phyloP scores from a whole-genome alignment of 257 asterid genomes.

The Solanum microdontum region DNA sequence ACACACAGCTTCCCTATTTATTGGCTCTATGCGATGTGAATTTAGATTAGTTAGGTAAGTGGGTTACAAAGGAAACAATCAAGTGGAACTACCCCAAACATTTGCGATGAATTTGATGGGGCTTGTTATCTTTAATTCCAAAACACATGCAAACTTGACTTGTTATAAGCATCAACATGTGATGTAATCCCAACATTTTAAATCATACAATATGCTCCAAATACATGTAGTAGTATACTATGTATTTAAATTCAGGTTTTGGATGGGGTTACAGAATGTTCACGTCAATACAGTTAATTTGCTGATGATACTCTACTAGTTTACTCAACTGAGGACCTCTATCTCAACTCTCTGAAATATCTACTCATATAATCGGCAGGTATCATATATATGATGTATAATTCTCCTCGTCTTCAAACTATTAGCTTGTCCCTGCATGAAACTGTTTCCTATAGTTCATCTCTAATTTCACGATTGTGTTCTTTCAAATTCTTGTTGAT shows the following conservation, averaged over 20 bases:
- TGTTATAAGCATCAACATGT: not conserved
- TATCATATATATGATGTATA: not conserved
- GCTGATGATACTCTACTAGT: not conserved
- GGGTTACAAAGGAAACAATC: not conserved
- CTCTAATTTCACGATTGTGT: slow-evolving; percentile 37
- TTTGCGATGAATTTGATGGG: accelerated
- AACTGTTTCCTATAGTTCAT: slow-evolving; percentile 49
- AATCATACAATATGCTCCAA: not conserved
- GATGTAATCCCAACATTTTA: not conserved
- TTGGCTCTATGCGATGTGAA: not conserved
- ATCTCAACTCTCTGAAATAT: not conserved
- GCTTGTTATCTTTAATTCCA: not conserved
- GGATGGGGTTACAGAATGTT: not conserved
- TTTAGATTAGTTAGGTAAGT: not conserved
- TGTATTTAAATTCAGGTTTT: not conserved
- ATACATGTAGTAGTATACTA: not conserved
- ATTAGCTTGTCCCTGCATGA: not conserved
- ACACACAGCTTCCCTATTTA: not conserved
- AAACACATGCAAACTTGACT: not conserved
- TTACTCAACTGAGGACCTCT: not conserved
- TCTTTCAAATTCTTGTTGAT: slow-evolving; percentile 59
- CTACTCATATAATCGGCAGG: not conserved
- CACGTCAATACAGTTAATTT: not conserved
- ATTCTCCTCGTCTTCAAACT: not conserved
- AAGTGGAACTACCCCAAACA: not conserved